Conservation (phyloP, 805 yeast species). For the Phaffomyces thermotolerans region DNA sequence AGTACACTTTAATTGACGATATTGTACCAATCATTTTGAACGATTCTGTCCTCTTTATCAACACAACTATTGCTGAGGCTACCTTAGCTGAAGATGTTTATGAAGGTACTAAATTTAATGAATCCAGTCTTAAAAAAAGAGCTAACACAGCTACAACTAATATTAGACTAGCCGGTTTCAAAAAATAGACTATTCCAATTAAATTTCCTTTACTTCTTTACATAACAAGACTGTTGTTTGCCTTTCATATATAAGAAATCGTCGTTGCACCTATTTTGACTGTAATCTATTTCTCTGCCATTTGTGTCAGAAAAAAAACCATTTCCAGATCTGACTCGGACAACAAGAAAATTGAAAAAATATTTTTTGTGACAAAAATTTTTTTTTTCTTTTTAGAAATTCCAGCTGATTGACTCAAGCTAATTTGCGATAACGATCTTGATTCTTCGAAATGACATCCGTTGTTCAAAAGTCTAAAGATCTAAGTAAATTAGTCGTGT, state of each 20-base stretch:
- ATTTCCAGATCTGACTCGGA: too few species aligned
- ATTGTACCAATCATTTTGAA: conserved; percentile 4
- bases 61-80: conserved; percentile 7
- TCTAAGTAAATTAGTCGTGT: neutral
- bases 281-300: too few species aligned
- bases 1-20: conserved; percentile 2
- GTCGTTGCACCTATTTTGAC: too few species aligned
- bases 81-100: neutral
- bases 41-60: conserved; percentile 8
- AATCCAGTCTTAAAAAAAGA: too few species aligned
- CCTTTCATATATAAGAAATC: too few species aligned
- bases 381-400: neutral
- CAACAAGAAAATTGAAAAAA: neutral
- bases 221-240: neutral
- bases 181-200: neutral
- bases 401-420: neutral
- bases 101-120: neutral
- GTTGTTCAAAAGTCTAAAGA: neutral
- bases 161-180: neutral
- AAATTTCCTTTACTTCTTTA: neutral
- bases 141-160: too few species aligned
- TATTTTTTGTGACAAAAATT: neutral
- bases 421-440: too few species aligned
- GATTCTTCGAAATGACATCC: neutral
- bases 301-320: too few species aligned